Conservation (phyloP, 192 early-diverging fungal genomes). For the Pilaira anomala region DNA sequence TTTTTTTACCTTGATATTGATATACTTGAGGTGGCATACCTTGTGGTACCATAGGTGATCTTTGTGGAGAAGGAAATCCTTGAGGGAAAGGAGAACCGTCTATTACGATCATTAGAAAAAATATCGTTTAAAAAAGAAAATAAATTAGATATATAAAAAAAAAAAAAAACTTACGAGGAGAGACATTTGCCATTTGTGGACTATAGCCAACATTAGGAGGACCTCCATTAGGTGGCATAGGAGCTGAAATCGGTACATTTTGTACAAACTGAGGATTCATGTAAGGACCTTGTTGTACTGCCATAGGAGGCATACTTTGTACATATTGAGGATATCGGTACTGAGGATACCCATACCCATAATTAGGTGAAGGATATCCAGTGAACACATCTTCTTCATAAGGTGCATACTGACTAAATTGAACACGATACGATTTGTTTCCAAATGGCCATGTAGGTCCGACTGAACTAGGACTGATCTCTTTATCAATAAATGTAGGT, state of each 20-base stretch:
- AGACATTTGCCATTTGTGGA: conserved; percentile 49
- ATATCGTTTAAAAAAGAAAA: neutral
- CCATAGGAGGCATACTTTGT: conserved; percentile 45
- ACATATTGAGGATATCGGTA: conserved; percentile 43
- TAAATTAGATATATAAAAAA: no score
- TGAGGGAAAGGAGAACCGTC: conserved; percentile 45
- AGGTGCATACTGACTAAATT: conserved; percentile 45
- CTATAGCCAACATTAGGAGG: conserved; percentile 36
- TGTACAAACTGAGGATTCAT: conserved; percentile 47
- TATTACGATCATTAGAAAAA: no score
- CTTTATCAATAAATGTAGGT: conserved; percentile 46
- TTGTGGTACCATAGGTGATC: conserved; percentile 49
- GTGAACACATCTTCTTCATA: conserved; percentile 51
- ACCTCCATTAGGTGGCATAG: conserved; percentile 31
- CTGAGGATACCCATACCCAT: conserved; percentile 36
- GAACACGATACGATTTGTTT: conserved; percentile 45
- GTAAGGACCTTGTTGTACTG: conserved; percentile 45
- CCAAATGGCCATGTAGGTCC: conserved; percentile 61
- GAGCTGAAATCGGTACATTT: conserved; percentile 36
- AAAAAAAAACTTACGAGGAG: conserved; percentile 39
- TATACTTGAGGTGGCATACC: conserved; percentile 54
- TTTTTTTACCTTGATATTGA: conserved; percentile 40
- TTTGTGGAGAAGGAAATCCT: conserved; percentile 49
- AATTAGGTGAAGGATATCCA: conserved; percentile 37
- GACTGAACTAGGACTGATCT: conserved; percentile 35